Evolutionary conservation across 139 green algal genomes (phyloP).

Genomic region (Marvania coccoides): DNA sequence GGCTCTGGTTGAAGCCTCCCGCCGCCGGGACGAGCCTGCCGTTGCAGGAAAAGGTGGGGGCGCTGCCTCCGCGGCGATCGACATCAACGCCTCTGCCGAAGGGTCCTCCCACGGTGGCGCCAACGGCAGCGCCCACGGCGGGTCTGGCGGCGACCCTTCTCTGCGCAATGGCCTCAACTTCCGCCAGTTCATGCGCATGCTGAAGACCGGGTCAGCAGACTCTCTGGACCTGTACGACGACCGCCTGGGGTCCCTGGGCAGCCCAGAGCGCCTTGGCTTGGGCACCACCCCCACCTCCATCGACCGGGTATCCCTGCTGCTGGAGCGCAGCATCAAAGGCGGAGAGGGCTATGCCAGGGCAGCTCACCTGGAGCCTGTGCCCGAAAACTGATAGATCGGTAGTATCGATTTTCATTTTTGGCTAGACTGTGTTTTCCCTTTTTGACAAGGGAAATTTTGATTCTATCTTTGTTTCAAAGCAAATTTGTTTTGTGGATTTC

Average conservation of each 20-base stretch:
- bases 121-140: not conserved
- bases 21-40: not conserved
- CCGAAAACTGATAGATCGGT: too few relatives aligned
- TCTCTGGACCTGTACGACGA: slow-evolving; percentile 43
- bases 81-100: too few relatives aligned
- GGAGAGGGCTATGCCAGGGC: not conserved
- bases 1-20: slow-evolving; percentile 55
- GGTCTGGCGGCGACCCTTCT: slow-evolving; percentile 13
- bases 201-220: slow-evolving; percentile 28
- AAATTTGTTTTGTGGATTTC: too few relatives aligned
- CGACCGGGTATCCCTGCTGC: not conserved
- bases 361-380: not conserved
- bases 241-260: slow-evolving; percentile 9
- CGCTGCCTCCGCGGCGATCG: too few relatives aligned
- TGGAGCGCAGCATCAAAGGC: slow-evolving; percentile 5
- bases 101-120: slow-evolving; percentile 13
- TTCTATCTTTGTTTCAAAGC: too few relatives aligned
- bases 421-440: too few relatives aligned
- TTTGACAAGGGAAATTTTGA: too few relatives aligned
- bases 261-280: not conserved
- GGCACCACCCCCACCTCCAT: not conserved
- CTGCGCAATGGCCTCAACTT: slow-evolving; percentile 37
- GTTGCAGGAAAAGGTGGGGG: not conserved
- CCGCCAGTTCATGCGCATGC: slow-evolving; percentile 38
- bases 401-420: too few relatives aligned